Percentiles rank a stretch among this genome's conserved stretches.
These are phyloP conservation scores for Warburgia ugandensis DNA, from an alignment of 164 flowering plant species.

Conservation along the genomic window DNA sequence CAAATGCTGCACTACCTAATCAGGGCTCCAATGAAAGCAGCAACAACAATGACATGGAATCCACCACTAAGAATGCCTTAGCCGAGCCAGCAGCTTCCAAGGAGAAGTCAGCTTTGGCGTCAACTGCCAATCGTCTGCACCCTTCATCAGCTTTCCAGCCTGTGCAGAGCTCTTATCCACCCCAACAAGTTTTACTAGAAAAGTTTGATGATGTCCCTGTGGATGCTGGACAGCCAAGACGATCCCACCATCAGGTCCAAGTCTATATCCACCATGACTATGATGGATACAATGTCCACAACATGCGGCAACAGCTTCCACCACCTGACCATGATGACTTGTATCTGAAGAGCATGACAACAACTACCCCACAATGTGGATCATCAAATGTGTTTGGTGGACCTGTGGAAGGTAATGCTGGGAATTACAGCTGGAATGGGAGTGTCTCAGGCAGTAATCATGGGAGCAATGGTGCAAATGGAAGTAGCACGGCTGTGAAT, in stretches of 20 bases:
- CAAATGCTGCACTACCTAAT: conserved; percentile 28
- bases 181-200: conserved; percentile 24
- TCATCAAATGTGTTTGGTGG: conserved; percentile 47
- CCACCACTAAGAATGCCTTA: conserved; percentile 29
- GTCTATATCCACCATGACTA: conserved; percentile 54
- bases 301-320: conserved; percentile 17
- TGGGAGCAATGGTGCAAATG: conserved; percentile 64
- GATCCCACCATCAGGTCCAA: conserved; percentile 34
- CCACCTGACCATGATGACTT: conserved; percentile 33
- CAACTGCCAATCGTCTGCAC: conserved; percentile 25
- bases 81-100: conserved; percentile 28
- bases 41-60: conserved; percentile 45
- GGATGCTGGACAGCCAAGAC: conserved; percentile 23
- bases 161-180: conserved; percentile 21
- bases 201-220: conserved; percentile 24
- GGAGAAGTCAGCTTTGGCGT: conserved; percentile 32
- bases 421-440: conserved; percentile 49
- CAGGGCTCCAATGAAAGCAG: conserved; percentile 49
- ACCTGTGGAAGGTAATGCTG: conserved; percentile 32
- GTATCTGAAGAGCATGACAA: conserved; percentile 29
- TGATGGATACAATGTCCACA: conserved; percentile 43
- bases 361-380: conserved; percentile 36
- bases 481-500: conserved; percentile 41
- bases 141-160: conserved; percentile 40
- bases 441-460: conserved; percentile 68